Conservation (phyloP, 768 basidiomycete genomes). For the Amanita jacksonii region DNA sequence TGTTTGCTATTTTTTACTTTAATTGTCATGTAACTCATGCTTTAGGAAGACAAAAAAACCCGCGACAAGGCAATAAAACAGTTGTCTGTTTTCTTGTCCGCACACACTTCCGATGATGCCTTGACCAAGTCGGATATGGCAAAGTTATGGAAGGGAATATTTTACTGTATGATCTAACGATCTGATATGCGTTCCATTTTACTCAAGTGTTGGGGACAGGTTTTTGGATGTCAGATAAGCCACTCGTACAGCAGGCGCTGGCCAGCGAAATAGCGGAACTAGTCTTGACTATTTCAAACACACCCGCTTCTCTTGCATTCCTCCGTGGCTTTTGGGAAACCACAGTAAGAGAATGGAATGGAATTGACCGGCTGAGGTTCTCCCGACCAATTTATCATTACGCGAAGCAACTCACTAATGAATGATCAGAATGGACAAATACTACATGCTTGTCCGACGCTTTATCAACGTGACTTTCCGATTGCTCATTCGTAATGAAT, state of each 20-base stretch:
- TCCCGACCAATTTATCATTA: slow-evolving; percentile 17
- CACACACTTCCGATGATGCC: slow-evolving; percentile 47
- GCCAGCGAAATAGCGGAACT: slow-evolving; percentile 81
- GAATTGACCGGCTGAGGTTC: slow-evolving; percentile 84
- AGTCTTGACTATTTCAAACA: slow-evolving; percentile 54
- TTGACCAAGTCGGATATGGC: slow-evolving; percentile 72
- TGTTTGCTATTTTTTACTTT: slow-evolving; percentile 6
- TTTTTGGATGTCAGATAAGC: slow-evolving; percentile 99
- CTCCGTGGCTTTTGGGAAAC: slow-evolving; percentile 87
- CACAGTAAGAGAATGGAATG: slow-evolving; percentile 87
- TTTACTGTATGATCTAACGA: slow-evolving; percentile 62
- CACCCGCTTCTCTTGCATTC: slow-evolving; percentile 58
- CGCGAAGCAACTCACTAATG: slow-evolving; percentile 9
- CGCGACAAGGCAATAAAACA: slow-evolving; percentile 86
- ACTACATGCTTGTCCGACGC: slow-evolving; percentile 87
- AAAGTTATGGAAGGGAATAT: slow-evolving; percentile 96
- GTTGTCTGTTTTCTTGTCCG: slow-evolving; percentile 63
- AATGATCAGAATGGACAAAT: slow-evolving; percentile 81
- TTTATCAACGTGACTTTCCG: slow-evolving; percentile 83
- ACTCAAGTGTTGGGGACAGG: slow-evolving; percentile 39
- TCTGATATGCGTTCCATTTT: not conserved
- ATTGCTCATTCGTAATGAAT: slow-evolving; percentile 60
- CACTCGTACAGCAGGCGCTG: slow-evolving; percentile 87
- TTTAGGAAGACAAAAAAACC: slow-evolving; percentile 69
- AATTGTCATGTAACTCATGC: slow-evolving; percentile 11